phyloP scores from a whole-genome alignment of 176 grass and related monocot genomes.

The Triticum turgidum region DNA sequence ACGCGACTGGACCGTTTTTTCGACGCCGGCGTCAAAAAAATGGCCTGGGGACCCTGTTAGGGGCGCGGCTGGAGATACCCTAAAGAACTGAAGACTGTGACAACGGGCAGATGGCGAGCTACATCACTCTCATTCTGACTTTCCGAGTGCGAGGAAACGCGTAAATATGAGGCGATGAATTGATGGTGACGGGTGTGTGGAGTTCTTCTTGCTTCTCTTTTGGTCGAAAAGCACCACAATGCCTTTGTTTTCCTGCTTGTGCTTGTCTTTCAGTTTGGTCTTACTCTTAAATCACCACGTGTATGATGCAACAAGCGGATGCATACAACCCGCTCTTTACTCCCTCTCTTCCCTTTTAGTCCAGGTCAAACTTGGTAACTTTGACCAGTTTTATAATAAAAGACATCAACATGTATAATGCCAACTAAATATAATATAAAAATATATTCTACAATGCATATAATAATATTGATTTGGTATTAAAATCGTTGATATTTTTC shows the following conservation, averaged over 20 bases:
- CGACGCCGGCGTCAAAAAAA: too few relatives aligned
- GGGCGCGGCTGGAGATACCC: too few relatives aligned
- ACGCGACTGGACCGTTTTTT: too few relatives aligned
- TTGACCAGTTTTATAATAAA: too few relatives aligned
- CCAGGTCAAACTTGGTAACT: too few relatives aligned
- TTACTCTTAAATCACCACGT: not conserved
- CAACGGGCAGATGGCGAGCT: not conserved
- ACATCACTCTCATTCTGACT: not conserved
- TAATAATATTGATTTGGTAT: too few relatives aligned
- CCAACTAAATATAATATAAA: too few relatives aligned
- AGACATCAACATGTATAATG: too few relatives aligned
- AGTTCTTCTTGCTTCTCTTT: not conserved
- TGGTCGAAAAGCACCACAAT: not conserved
- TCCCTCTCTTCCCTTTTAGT: too few relatives aligned
- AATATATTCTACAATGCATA: too few relatives aligned
- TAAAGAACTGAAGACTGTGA: not conserved
- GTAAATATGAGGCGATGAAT: not conserved
- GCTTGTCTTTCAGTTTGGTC: not conserved
- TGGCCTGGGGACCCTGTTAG: too few relatives aligned
- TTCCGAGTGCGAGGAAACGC: not conserved
- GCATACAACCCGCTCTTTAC: not conserved
- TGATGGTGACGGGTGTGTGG: not conserved
- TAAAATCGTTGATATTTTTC: too few relatives aligned
- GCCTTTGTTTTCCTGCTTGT: not conserved
- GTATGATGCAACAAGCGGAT: not conserved